A percentile compares a stretch with the other conserved stretches of the same genome.
Conservation (phyloP, 768 basidiomycete species). For the Mycena chlorophos region DNA sequence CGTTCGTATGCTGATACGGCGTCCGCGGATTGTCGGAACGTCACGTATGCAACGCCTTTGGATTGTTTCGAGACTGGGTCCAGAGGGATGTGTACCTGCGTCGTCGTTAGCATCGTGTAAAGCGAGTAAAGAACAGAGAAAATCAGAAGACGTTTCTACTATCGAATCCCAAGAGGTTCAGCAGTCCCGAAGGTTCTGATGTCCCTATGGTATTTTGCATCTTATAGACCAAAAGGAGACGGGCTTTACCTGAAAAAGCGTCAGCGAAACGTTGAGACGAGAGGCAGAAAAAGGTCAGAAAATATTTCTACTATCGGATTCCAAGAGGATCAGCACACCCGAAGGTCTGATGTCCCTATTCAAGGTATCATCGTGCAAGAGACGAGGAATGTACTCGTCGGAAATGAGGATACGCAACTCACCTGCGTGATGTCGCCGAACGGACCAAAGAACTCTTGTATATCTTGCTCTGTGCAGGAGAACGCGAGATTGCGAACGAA, state of each 20-base stretch:
- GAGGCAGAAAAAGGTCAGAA: slow-evolving; percentile 24
- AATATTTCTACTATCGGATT: slow-evolving; percentile 65
- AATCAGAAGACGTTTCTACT: slow-evolving; percentile 46
- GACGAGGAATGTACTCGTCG: slow-evolving; percentile 6
- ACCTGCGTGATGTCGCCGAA: slow-evolving; percentile 83
- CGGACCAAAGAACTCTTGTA: slow-evolving; percentile 59
- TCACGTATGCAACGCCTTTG: slow-evolving; percentile 56
- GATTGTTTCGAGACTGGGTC: slow-evolving; percentile 45
- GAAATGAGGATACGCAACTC: slow-evolving; percentile 26
- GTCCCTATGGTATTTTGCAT: slow-evolving; percentile 38
- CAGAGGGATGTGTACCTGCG: slow-evolving; percentile 51
- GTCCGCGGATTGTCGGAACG: slow-evolving; percentile 39
- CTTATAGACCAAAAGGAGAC: slow-evolving; percentile 12
- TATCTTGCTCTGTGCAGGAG: slow-evolving; percentile 71
- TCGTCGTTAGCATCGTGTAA: slow-evolving; percentile 10
- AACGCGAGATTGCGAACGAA: slow-evolving; percentile 97
- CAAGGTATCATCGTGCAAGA: slow-evolving; percentile 42
- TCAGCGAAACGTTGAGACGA: no score
- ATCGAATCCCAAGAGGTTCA: slow-evolving; percentile 43
- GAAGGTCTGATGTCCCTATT: slow-evolving; percentile 70
- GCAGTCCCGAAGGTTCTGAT: slow-evolving; percentile 39
- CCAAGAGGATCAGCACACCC: slow-evolving; percentile 60
- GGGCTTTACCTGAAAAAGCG: slow-evolving; percentile 33
- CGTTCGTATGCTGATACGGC: slow-evolving; percentile 70
- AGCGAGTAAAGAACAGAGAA: slow-evolving; percentile 3